phyloP scores from a whole-genome alignment of 805 yeast species.

The Hyphopichia homilentoma region DNA sequence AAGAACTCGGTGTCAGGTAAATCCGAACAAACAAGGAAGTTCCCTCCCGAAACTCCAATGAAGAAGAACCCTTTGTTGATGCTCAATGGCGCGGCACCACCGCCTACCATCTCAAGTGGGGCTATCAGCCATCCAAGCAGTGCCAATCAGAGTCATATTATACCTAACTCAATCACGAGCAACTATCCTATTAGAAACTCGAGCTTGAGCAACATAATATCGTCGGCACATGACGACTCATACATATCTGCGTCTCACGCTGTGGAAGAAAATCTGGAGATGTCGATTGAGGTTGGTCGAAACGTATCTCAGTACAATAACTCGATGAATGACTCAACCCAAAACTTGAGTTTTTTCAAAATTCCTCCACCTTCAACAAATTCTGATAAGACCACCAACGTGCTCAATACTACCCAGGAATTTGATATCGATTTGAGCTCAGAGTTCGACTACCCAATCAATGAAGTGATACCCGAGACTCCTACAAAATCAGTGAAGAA shows the following conservation, averaged over 20 bases:
- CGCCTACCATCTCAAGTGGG: neutral
- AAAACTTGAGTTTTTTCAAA: conserved; percentile 25
- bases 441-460: conserved; percentile 13
- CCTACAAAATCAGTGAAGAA: conserved; percentile 34
- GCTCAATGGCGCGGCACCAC: conserved; percentile 18
- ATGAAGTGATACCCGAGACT: conserved; percentile 27
- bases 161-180: too few species aligned
- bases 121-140: neutral
- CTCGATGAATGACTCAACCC: conserved; percentile 26
- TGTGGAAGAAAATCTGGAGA: conserved; percentile 16
- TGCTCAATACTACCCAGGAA: conserved; percentile 5
- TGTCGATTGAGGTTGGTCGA: conserved; percentile 40
- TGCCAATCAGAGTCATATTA: neutral
- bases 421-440: conserved; percentile 7
- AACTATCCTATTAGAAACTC: conserved; percentile 4
- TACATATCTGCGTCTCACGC: neutral
- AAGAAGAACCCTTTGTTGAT: conserved; percentile 39
- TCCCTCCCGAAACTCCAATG: conserved; percentile 44
- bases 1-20: conserved; percentile 28
- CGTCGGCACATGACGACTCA: conserved; percentile 16
- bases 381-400: conserved; percentile 10
- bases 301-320: conserved; percentile 18
- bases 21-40: conserved; percentile 15
- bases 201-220: conserved; percentile 14
- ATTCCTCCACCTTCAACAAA: conserved; percentile 17